phyloP scores from a whole-genome alignment of 495 filamentous ascomycete genomes.

The Podospora bellae-mahoneyi region DNA sequence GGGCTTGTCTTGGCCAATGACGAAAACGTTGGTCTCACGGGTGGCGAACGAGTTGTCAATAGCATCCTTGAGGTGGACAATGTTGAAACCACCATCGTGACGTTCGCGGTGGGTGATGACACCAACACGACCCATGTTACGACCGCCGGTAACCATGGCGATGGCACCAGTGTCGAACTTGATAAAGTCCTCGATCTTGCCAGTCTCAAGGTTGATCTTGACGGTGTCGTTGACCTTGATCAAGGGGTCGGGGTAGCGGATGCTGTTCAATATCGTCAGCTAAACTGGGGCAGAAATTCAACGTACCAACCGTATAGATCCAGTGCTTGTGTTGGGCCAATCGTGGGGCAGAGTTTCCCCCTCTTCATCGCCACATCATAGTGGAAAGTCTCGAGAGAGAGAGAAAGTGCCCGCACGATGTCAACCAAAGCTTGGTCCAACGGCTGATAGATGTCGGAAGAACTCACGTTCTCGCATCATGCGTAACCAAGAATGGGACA shows the following conservation, averaged over 20 bases:
- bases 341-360: slow-evolving; percentile 10
- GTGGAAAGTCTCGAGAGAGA: slow-evolving; percentile 6
- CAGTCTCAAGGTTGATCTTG: slow-evolving; percentile 94
- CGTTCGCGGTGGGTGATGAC: slow-evolving; percentile 99
- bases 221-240: slow-evolving; percentile 99
- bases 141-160: slow-evolving; percentile 96
- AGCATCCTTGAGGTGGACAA: slow-evolving; percentile 98
- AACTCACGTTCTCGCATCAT: slow-evolving; percentile 99
- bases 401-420: slow-evolving; percentile 34
- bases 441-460: slow-evolving; percentile 94
- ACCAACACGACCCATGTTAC: slow-evolving; percentile 99
- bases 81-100: slow-evolving; percentile 99
- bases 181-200: slow-evolving; percentile 96
- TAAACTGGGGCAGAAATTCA: slow-evolving; percentile 25
- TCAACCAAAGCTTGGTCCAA: slow-evolving; percentile 98
- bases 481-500: slow-evolving; percentile 99
- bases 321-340: slow-evolving; percentile 24
- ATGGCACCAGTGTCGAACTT: slow-evolving; percentile 96
- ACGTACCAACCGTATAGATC: slow-evolving; percentile 49
- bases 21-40: slow-evolving; percentile 96
- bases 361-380: background rate
- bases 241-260: slow-evolving; percentile 95
- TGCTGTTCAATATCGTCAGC: slow-evolving; percentile 58
- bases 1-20: slow-evolving; percentile 96
- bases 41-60: slow-evolving; percentile 99